Evolutionary conservation across 2,329 filamentous ascomycete genomes (phyloP).

Genomic region (Pseudocercospora cruenta): DNA sequence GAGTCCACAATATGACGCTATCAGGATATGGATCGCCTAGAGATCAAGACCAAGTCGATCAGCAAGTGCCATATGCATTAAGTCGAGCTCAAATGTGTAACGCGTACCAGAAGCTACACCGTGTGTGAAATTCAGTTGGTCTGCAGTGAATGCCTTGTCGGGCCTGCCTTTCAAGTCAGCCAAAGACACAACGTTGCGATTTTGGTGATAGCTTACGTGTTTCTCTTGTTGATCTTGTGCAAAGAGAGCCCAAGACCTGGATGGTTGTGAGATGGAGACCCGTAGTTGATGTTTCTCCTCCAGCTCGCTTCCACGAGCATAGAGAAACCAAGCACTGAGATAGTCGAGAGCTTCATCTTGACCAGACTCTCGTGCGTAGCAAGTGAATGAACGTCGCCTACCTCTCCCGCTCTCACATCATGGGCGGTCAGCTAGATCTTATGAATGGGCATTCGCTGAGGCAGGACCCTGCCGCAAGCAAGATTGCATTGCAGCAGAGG

Average conservation of each 20-base stretch:
- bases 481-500: not conserved
- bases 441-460: not conserved
- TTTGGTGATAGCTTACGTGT: constrained; percentile 28
- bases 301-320: constrained; percentile 31
- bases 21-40: constrained; percentile 49
- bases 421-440: not conserved
- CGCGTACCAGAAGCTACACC: constrained; percentile 42
- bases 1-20: constrained; percentile 48
- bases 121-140: constrained; percentile 65
- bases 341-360: constrained; percentile 24
- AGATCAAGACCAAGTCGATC: not conserved
- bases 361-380: not conserved
- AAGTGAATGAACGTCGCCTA: not conserved
- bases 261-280: constrained; percentile 67
- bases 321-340: constrained; percentile 20
- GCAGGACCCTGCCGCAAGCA: not conserved
- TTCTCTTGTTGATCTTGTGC: constrained; percentile 62
- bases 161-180: constrained; percentile 36
- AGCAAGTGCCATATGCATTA: not conserved
- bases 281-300: constrained; percentile 66
- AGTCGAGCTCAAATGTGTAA: not conserved
- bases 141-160: constrained; percentile 48
- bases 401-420: not conserved
- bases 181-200: too few relatives aligned
- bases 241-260: constrained; percentile 67